phyloP scores from a whole-genome alignment of 2,329 filamentous ascomycete species.

The Elsinoe necatrix region DNA sequence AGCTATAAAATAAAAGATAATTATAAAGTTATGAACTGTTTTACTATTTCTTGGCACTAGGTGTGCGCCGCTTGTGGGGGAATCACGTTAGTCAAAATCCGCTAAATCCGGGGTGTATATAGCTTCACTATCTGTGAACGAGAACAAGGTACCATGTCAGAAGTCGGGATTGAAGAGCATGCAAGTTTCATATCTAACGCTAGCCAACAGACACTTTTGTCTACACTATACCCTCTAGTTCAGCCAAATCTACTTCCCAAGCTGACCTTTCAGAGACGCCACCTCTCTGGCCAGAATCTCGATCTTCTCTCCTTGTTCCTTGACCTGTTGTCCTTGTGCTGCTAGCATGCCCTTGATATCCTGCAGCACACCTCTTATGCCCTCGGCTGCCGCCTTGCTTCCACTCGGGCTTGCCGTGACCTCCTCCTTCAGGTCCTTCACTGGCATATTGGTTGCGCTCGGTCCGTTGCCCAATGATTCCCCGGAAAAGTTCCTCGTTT shows the following conservation, averaged over 20 bases:
- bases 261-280: slow-evolving; percentile 69
- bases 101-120: not conserved
- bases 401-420: slow-evolving; percentile 19
- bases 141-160: too few relatives aligned
- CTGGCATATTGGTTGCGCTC: slow-evolving; percentile 15
- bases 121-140: too few relatives aligned
- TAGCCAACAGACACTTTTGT: not conserved
- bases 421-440: slow-evolving; percentile 20
- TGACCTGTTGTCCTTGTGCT: slow-evolving; percentile 59
- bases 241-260: slow-evolving; percentile 35
- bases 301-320: slow-evolving; percentile 37
- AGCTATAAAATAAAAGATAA: too few relatives aligned
- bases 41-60: too few relatives aligned
- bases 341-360: slow-evolving; percentile 73
- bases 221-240: not conserved
- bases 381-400: slow-evolving; percentile 40
- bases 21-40: too few relatives aligned
- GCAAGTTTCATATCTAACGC: not conserved
- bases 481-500: not conserved
- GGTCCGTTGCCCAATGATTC: slow-evolving; percentile 19
- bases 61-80: too few relatives aligned
- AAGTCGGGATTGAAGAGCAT: not conserved
- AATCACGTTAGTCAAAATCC: not conserved
- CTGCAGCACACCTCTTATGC: slow-evolving; percentile 57
- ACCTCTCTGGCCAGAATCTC: slow-evolving; percentile 71